These are phyloP conservation scores for Carex myosuroides DNA, from an alignment of 176 grass and related monocot genomes.

Conservation along the genomic window DNA sequence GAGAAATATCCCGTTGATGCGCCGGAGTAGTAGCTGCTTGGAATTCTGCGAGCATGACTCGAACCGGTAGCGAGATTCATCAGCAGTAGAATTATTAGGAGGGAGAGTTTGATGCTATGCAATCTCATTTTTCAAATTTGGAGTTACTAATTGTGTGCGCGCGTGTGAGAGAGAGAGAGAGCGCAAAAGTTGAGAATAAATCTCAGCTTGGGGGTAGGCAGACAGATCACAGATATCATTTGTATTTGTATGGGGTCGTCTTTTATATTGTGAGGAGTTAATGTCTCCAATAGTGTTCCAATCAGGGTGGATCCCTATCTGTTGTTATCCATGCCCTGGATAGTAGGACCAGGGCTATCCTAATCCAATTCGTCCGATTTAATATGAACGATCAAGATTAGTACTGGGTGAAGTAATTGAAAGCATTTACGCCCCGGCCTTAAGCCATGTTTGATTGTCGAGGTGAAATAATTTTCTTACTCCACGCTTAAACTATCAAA, in stretches of 20 bases:
- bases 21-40: constrained; percentile 4
- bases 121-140: constrained; percentile 8
- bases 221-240: not conserved
- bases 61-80: not conserved
- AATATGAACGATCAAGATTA: not conserved
- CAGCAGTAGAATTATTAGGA: constrained; percentile 23
- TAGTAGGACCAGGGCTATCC: not conserved
- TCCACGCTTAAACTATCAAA: too few species aligned
- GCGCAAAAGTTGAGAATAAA: not conserved
- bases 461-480: too few species aligned
- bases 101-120: not conserved
- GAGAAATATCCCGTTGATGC: constrained; percentile 29
- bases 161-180: not conserved
- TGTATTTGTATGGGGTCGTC: constrained; percentile 1
- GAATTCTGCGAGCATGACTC: constrained; percentile 5
- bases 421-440: not conserved
- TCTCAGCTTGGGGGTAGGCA: not conserved
- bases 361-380: not conserved
- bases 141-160: not conserved
- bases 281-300: not conserved
- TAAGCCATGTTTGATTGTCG: too few species aligned
- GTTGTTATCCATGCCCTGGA: not conserved
- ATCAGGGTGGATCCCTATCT: not conserved
- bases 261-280: constrained; percentile 11
- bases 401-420: not conserved